Evolutionary conservation across 2,329 filamentous ascomycete species (phyloP), one percentile per base, ranked within the genome.

Genomic region (Ophiognomonia clavigignenti-juglandacearum): DNA sequence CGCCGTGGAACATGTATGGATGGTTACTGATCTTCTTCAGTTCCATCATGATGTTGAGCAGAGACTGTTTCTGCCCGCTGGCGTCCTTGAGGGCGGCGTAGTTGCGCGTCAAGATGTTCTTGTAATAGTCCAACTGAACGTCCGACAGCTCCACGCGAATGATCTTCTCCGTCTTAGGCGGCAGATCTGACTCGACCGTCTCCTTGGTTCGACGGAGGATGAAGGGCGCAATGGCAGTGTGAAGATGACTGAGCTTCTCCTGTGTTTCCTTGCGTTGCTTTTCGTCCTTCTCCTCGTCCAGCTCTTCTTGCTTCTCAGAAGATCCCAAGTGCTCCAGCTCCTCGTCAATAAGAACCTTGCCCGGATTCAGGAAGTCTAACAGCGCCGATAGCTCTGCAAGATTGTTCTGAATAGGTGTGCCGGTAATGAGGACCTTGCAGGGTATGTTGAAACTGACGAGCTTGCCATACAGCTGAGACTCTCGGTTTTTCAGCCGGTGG

Each of bases 1-100:
- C 92, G 53, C 90, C 91, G 3, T 88, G 86, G 58, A 98, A 97
- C 85, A 98, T 95, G 70, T 96, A 95, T 1, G 93, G 92, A 62
- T 98, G 93, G 60, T 98, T 98, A 70, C 92, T 97, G 63, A 93
- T 90, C 68, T 98, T 98, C 73, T 98, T 98, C 60, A 98, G 68
- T 66, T 98, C 93, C 93, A 98, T 98, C 82, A 98, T 96, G 64
- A 98, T 93, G 67, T 98, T 98, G 54, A 98, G 73, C 13, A 98
- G 71, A 0, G 92, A 97, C 56, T 95, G 92, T 67, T 96, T 97
- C 64, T 95, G 88, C 6, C 92, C 93, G 37, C 85, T 84, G 38
- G 90, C 92, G 60, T 96, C 88, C 58, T 95, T 96, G 26, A 98
- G 76, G 3, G 92, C 93, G 24, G 90, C 83, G 60, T 98, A 98